Evolutionary conservation across 306 rosid species (phyloP).

Genomic region (Alnus rubra): DNA sequence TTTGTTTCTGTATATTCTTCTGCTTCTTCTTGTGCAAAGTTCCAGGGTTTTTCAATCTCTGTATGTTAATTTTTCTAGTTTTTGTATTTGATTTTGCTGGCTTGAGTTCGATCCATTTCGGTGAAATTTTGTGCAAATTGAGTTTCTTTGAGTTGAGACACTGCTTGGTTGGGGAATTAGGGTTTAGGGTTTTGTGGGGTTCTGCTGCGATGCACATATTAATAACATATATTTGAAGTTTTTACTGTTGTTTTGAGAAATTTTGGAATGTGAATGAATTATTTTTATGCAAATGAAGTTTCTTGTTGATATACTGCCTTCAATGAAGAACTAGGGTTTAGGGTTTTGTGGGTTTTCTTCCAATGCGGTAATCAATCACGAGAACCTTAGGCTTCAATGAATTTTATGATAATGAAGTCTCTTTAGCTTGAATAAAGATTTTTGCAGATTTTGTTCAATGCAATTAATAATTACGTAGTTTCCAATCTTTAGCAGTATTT

Average conservation of each 20-base stretch:
- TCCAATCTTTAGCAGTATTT: not conserved
- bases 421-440: not conserved
- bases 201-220: not conserved
- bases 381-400: not conserved
- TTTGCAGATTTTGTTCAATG: not conserved
- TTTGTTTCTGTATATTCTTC: not conserved
- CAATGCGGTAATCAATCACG: not conserved
- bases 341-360: conserved; percentile 28
- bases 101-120: not conserved
- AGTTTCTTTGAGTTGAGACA: not conserved
- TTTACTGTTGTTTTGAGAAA: not conserved
- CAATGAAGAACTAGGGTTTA: not conserved
- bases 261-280: not conserved
- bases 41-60: conserved; percentile 1
- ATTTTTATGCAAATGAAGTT: not conserved
- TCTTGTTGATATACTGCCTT: conserved; percentile 1
- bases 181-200: conserved; percentile 18
- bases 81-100: not conserved
- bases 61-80: not conserved
- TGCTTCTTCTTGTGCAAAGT: not conserved
- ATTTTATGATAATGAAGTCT: not conserved
- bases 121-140: not conserved
- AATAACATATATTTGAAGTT: not conserved
- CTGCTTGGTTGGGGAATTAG: conserved; percentile 2
- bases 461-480: not conserved